These are phyloP conservation scores for Phoma sp. DNA, from an alignment of 2,329 filamentous ascomycete genomes.

Conservation along the genomic window DNA sequence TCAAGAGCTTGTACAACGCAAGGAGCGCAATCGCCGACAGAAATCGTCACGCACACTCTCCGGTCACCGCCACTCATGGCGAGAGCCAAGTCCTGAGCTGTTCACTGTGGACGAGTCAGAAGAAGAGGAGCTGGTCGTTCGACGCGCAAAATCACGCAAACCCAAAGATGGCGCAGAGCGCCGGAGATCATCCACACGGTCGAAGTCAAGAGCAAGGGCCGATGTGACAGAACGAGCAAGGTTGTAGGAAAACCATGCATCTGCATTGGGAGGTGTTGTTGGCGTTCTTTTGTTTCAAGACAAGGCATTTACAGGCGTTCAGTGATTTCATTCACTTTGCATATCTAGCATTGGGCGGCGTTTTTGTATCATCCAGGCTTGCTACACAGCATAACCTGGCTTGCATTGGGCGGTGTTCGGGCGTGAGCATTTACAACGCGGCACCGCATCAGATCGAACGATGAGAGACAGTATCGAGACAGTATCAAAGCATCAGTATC, in stretches of 20 bases:
- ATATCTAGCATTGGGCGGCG: slow-evolving; percentile 30
- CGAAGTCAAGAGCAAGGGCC: slow-evolving; percentile 35
- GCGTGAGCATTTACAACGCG: slow-evolving; percentile 32
- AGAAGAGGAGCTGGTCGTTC: slow-evolving; percentile 41
- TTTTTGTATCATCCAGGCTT: slow-evolving; percentile 20
- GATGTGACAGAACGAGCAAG: slow-evolving; percentile 42
- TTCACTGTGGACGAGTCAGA: slow-evolving; percentile 53
- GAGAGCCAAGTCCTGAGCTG: slow-evolving; percentile 51
- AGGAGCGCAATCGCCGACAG: slow-evolving; percentile 37
- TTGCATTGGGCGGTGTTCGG: slow-evolving; percentile 40
- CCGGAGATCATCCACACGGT: slow-evolving; percentile 43
- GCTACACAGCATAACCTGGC: slow-evolving; percentile 2
- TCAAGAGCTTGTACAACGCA: slow-evolving; percentile 45
- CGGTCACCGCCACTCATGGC: slow-evolving; percentile 52
- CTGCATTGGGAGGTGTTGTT: slow-evolving; percentile 39
- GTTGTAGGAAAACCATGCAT: slow-evolving; percentile 27
- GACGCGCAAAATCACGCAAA: slow-evolving; percentile 41
- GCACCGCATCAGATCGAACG: slow-evolving; percentile 3
- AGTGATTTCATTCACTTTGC: slow-evolving; percentile 14
- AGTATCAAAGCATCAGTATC: neutral
- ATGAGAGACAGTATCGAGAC: neutral
- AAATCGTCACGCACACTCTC: slow-evolving; percentile 47
- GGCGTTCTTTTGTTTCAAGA: slow-evolving; percentile 27
- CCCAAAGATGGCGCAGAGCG: slow-evolving; percentile 46
- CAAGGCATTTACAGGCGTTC: slow-evolving; percentile 35